Percentiles rank a stretch among this genome's conserved stretches.
Conservation (phyloP, 2,329 filamentous ascomycete species). For the Stemphylium beticola region DNA sequence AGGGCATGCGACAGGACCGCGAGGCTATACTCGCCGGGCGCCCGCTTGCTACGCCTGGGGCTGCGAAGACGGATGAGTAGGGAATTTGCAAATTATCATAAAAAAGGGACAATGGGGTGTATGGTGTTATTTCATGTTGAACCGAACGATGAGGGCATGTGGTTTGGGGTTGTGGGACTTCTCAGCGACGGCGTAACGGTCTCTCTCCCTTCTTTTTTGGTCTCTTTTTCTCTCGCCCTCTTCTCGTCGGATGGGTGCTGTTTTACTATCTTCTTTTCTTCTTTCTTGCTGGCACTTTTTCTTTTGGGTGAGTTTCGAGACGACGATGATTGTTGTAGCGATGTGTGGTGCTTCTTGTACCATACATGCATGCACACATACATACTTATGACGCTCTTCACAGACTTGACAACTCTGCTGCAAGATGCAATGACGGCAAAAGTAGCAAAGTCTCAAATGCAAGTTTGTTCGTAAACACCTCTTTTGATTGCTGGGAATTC, state of each 20-base stretch:
- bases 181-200: slow-evolving; percentile 43
- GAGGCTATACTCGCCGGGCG: slow-evolving; percentile 48
- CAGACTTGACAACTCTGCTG: too few species aligned
- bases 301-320: too few species aligned
- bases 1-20: slow-evolving; percentile 70
- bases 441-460: too few species aligned
- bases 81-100: too few species aligned
- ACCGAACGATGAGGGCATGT: background rate
- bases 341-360: too few species aligned
- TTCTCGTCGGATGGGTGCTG: slow-evolving; percentile 18
- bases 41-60: slow-evolving; percentile 20
- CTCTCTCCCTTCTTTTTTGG: slow-evolving; percentile 21
- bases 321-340: too few species aligned
- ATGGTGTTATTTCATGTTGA: background rate
- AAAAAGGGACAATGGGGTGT: background rate
- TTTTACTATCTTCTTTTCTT: slow-evolving; percentile 23
- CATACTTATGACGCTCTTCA: too few species aligned
- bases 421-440: too few species aligned
- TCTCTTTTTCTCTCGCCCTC: slow-evolving; percentile 8
- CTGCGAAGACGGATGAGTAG: slow-evolving; percentile 32
- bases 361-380: too few species aligned
- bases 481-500: too few species aligned
- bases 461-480: too few species aligned
- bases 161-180: slow-evolving; percentile 17
- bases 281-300: background rate